A percentile compares a stretch with the other conserved stretches of the same genome.
phyloP scores from a whole-genome alignment of 805 yeast species.

The Yarrowia phangngaensis region DNA sequence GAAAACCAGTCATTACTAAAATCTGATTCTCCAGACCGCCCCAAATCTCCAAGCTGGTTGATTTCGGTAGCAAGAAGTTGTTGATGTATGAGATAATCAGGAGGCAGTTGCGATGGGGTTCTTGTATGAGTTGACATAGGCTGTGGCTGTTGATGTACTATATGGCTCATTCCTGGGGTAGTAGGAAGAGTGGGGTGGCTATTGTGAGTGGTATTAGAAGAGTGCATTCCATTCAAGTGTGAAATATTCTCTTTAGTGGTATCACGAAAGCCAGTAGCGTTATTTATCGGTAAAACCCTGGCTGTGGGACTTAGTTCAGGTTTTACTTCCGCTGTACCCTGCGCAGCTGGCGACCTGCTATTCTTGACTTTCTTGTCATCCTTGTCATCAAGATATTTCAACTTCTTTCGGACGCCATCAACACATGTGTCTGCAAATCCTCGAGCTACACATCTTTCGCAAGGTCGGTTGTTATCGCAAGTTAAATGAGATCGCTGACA shows the following conservation, averaged over 20 bases:
- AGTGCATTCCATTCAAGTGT: neutral
- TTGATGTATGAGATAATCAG: constrained; percentile 16
- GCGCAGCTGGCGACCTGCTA: constrained; percentile 1
- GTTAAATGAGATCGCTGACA: constrained; percentile 91
- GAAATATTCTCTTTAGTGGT: neutral
- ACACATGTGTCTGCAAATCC: constrained; percentile 68
- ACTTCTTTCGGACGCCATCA: constrained; percentile 85
- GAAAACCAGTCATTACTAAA: constrained; percentile 25
- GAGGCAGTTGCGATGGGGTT: constrained; percentile 4
- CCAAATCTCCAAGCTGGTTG: constrained; percentile 14
- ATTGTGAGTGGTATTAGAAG: constrained; percentile 6
- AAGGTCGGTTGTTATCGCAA: constrained; percentile 79
- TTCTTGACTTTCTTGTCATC: constrained; percentile 13
- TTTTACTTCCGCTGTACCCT: neutral
- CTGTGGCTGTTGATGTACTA: neutral
- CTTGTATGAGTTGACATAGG: neutral
- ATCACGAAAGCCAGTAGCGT: neutral
- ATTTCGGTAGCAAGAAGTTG: constrained; percentile 25
- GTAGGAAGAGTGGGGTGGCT: neutral
- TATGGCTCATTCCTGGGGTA: neutral
- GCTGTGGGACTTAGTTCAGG: constrained; percentile 6
- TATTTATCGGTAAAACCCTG: neutral
- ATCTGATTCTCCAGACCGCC: constrained; percentile 13
- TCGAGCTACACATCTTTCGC: constrained; percentile 68
- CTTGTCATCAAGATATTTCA: constrained; percentile 66